phyloP scores from a whole-genome alignment of 2,329 filamentous ascomycete species.

The Hypoxylon sp. region DNA sequence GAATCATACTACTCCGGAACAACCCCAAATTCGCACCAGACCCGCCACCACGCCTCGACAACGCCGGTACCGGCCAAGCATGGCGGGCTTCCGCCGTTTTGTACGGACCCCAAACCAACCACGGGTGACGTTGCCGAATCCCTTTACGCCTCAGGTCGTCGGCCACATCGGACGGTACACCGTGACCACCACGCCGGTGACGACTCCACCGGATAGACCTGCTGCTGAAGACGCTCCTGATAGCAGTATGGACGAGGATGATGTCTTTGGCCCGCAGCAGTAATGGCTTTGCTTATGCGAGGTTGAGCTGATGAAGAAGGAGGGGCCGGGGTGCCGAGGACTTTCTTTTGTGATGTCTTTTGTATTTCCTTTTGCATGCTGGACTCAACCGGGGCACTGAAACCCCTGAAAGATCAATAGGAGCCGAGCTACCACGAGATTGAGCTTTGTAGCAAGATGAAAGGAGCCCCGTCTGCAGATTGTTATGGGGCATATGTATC shows the following conservation, averaged over 20 bases:
- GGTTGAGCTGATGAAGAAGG: not conserved
- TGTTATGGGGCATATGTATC: not conserved
- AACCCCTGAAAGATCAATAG: not conserved
- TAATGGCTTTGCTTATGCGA: not conserved
- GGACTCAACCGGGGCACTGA: not conserved
- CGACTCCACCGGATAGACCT: too few species aligned
- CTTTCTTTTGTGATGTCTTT: too few species aligned
- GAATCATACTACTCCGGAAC: not conserved
- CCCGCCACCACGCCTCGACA: not conserved
- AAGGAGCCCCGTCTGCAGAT: not conserved
- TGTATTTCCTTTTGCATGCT: not conserved
- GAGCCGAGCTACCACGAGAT: not conserved
- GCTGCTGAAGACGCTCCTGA: not conserved
- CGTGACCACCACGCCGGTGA: not conserved
- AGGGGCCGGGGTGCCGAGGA: too few species aligned
- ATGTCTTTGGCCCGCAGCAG: not conserved
- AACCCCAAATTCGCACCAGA: not conserved
- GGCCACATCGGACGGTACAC: conserved; percentile 1
- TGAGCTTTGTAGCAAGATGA: not conserved
- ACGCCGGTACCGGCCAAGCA: not conserved
- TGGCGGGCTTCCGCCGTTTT: not conserved
- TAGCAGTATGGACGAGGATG: not conserved
- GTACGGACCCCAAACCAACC: not conserved
- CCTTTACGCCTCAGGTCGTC: not conserved
- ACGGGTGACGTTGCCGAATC: not conserved